phyloP scores from a whole-genome alignment of 495 filamentous ascomycete genomes.

The Aspergillus coremiiformis region DNA sequence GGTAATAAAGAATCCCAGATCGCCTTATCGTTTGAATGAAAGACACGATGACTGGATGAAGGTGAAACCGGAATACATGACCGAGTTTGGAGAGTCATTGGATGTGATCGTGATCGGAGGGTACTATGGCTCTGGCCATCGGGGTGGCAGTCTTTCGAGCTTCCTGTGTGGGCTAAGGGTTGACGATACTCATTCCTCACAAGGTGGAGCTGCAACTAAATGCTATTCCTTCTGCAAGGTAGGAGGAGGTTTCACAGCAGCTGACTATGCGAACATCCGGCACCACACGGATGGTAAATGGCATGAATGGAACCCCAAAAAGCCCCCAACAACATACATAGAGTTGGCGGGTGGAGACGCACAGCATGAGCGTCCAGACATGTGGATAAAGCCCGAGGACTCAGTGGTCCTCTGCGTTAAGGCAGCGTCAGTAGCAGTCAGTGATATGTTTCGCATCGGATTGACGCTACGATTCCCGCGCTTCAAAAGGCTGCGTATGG shows the following conservation, averaged over 20 bases:
- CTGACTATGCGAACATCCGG: constrained; percentile 74
- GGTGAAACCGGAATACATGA: constrained; percentile 98
- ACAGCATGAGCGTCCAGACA: constrained; percentile 76
- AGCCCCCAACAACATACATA: constrained; percentile 72
- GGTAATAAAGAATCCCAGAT: constrained; percentile 89
- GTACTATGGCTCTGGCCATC: constrained; percentile 80
- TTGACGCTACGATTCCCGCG: constrained; percentile 86
- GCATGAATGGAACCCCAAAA: constrained; percentile 73
- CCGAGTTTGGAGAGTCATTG: constrained; percentile 87
- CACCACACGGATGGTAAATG: constrained; percentile 88
- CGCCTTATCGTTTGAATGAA: constrained; percentile 77
- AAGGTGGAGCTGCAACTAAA: constrained; percentile 55
- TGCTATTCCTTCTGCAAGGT: constrained; percentile 95
- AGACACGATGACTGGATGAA: constrained; percentile 98
- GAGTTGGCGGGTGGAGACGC: constrained; percentile 70
- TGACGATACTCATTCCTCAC: constrained; percentile 51
- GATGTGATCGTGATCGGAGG: constrained; percentile 87
- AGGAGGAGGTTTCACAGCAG: constrained; percentile 80
- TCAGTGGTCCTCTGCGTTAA: constrained; percentile 85
- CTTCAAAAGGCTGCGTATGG: constrained; percentile 73
- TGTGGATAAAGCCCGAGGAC: constrained; percentile 87
- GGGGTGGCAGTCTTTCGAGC: constrained; percentile 75
- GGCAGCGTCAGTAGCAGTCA: constrained; percentile 68
- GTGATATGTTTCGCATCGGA: constrained; percentile 69
- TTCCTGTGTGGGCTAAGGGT: constrained; percentile 83